A percentile compares a stretch with the other conserved stretches of the same genome.
Evolutionary conservation across 495 filamentous ascomycete genomes (phyloP).

Genomic region (Tuber indicum): DNA sequence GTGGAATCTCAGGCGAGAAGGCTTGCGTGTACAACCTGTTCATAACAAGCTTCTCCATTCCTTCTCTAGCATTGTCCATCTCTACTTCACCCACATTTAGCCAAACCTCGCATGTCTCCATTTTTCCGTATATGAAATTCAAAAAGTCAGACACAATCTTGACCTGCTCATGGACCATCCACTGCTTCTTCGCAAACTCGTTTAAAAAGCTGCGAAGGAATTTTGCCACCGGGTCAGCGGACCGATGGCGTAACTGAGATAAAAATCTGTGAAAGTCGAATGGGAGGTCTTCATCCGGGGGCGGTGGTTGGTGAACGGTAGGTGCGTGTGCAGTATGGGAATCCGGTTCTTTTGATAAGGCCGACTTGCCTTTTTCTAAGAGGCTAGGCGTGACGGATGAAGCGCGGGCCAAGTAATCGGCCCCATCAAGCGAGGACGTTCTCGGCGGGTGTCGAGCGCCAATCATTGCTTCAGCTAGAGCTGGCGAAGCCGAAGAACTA

Average conservation of each 20-base stretch:
- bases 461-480: neutral
- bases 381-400: slow-evolving; percentile 63
- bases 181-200: slow-evolving; percentile 96
- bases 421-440: slow-evolving; percentile 47
- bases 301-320: slow-evolving; percentile 61
- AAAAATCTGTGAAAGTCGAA: slow-evolving; percentile 98
- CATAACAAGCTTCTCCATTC: slow-evolving; percentile 99
- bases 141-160: slow-evolving; percentile 98
- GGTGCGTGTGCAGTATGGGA: slow-evolving; percentile 51
- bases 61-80: slow-evolving; percentile 96
- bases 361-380: slow-evolving; percentile 49
- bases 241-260: slow-evolving; percentile 88
- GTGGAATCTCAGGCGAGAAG: slow-evolving; percentile 81
- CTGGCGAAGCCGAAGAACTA: slow-evolving; percentile 14
- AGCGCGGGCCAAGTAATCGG: slow-evolving; percentile 72
- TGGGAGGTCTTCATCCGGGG: slow-evolving; percentile 75
- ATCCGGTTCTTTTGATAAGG: slow-evolving; percentile 48
- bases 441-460: slow-evolving; percentile 19
- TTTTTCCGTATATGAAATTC: slow-evolving; percentile 96
- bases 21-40: slow-evolving; percentile 94
- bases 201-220: slow-evolving; percentile 89
- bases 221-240: slow-evolving; percentile 90
- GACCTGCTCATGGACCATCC: slow-evolving; percentile 99
- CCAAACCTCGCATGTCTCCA: slow-evolving; percentile 98
- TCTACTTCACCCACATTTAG: slow-evolving; percentile 90